A percentile compares a stretch with the other conserved stretches of the same genome.
These are phyloP conservation scores for Allomyces macrogynus DNA, from an alignment of 192 early-diverging fungal species.

Conservation along the genomic window DNA sequence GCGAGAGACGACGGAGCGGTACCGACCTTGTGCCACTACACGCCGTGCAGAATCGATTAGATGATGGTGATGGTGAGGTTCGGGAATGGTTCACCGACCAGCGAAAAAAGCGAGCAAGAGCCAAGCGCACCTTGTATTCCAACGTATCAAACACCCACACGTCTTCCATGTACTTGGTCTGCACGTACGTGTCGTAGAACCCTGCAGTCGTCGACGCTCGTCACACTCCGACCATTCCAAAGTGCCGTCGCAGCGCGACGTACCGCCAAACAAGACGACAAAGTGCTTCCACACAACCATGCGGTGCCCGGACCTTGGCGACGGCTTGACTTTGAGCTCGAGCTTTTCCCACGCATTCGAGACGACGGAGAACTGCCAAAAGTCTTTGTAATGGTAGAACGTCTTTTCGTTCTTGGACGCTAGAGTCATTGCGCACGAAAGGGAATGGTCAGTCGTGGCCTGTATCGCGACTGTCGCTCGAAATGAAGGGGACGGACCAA, in stretches of 20 bases:
- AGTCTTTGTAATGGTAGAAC: constrained; percentile 41
- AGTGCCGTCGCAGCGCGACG: not conserved
- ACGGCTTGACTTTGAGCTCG: constrained; percentile 26
- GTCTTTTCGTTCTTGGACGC: constrained; percentile 37
- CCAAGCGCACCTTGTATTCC: constrained; percentile 19
- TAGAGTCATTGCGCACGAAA: constrained; percentile 26
- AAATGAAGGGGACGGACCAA: not conserved
- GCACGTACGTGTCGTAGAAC: constrained; percentile 20
- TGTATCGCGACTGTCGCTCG: not conserved
- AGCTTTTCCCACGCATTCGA: constrained; percentile 48
- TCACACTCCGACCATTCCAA: not conserved
- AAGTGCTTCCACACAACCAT: constrained; percentile 43
- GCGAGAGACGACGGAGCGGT: too few species aligned
- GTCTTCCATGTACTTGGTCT: constrained; percentile 39
- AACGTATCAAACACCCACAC: constrained; percentile 43
- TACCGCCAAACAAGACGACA: constrained; percentile 42
- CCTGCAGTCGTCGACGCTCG: not conserved
- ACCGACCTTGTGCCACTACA: constrained; percentile 20
- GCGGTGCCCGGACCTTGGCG: constrained; percentile 39
- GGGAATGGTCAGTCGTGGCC: not conserved
- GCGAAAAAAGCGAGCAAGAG: constrained; percentile 11
- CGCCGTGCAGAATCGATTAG: constrained; percentile 2
- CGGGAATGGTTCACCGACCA: not conserved
- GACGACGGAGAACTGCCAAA: constrained; percentile 49
- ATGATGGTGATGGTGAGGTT: too few species aligned